These are phyloP conservation scores for Penicillium parvum DNA, from an alignment of 495 filamentous ascomycete genomes.

Conservation along the genomic window DNA sequence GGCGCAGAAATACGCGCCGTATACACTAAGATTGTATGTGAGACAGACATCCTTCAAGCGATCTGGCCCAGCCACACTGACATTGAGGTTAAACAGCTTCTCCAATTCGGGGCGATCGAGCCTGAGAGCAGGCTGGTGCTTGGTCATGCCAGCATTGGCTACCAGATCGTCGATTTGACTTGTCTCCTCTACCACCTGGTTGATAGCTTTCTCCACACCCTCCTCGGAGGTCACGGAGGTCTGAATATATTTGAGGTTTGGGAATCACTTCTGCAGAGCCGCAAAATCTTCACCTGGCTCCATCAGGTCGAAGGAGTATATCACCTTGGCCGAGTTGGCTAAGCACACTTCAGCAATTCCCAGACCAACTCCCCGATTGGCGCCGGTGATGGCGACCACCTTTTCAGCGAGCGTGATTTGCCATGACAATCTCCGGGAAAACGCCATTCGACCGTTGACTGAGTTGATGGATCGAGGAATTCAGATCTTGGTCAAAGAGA, in stretches of 20 bases:
- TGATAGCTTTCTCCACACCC: constrained; percentile 35
- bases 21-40: constrained; percentile 19
- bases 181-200: constrained; percentile 31
- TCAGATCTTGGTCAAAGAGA: constrained; percentile 53
- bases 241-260: constrained; percentile 36
- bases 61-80: constrained; percentile 7
- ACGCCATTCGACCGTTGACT: constrained; percentile 57
- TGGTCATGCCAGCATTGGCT: constrained; percentile 43
- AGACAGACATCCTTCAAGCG: background rate
- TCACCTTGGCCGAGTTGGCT: constrained; percentile 32
- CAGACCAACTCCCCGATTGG: constrained; percentile 36
- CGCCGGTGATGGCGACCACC: constrained; percentile 35
- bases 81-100: constrained; percentile 42
- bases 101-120: constrained; percentile 36
- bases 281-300: constrained; percentile 38
- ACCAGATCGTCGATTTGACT: constrained; percentile 35
- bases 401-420: constrained; percentile 27
- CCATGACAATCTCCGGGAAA: constrained; percentile 52
- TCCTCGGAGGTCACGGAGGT: constrained; percentile 39
- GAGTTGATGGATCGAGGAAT: constrained; percentile 63
- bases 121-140: constrained; percentile 41
- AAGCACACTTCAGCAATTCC: constrained; percentile 40
- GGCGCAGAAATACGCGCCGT: constrained; percentile 37
- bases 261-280: constrained; percentile 27
- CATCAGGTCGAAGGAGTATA: constrained; percentile 42